Percentiles rank a stretch among this genome's conserved stretches.
These are phyloP conservation scores for Colletotrichum lupini DNA, from an alignment of 2,329 filamentous ascomycete species.

Conservation along the genomic window DNA sequence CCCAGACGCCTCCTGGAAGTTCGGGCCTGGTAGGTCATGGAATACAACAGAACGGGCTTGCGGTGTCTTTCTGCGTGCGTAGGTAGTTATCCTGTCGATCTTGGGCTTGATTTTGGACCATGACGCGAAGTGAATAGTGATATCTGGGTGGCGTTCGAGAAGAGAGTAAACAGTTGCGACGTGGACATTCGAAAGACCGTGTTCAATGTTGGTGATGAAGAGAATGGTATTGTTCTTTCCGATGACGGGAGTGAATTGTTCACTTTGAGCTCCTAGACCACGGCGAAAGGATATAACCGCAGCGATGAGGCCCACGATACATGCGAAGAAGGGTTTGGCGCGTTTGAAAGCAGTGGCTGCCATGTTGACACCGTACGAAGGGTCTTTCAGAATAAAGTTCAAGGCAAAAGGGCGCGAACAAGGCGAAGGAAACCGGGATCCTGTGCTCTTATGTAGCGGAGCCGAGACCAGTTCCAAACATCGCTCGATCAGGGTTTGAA, in stretches of 20 bases:
- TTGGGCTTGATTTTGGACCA: constrained; percentile 38
- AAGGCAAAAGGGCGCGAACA: background rate
- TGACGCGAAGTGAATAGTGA: constrained; percentile 49
- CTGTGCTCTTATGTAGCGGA: too few species aligned
- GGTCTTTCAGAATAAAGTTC: background rate
- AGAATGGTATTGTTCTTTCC: constrained; percentile 46
- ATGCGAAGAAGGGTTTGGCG: background rate
- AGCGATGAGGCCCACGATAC: background rate
- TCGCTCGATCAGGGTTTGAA: too few species aligned
- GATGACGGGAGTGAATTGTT: background rate
- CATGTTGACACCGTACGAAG: constrained; percentile 3
- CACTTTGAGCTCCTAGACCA: background rate
- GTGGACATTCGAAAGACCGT: constrained; percentile 50
- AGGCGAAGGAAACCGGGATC: background rate
- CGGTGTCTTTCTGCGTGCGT: constrained; percentile 35
- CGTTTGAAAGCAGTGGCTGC: background rate
- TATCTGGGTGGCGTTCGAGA: constrained; percentile 44
- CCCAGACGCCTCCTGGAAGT: constrained; percentile 36
- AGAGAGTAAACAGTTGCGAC: constrained; percentile 48
- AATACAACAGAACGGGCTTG: constrained; percentile 38
- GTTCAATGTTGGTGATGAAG: constrained; percentile 45
- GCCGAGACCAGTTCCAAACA: too few species aligned
- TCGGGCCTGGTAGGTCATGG: constrained; percentile 39
- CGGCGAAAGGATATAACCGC: background rate
- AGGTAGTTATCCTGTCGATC: constrained; percentile 29